Conservation (phyloP, 2,329 filamentous ascomycete species). For the Epichloe baconii region DNA sequence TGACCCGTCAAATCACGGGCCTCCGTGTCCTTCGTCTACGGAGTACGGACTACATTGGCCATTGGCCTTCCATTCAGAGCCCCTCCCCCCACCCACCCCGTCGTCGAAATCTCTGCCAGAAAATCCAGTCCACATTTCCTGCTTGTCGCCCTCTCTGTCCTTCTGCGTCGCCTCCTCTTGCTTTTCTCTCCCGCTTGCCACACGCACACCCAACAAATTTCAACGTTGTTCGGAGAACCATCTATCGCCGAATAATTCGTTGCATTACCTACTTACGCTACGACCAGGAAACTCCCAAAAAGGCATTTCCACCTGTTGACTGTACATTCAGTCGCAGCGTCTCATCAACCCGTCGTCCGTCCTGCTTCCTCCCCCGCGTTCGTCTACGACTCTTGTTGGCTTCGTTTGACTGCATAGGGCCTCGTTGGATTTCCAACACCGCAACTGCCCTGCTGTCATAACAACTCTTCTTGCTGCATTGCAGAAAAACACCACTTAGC, state of each 20-base stretch:
- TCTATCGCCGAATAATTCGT: not conserved
- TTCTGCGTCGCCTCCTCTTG: slow-evolving; percentile 5
- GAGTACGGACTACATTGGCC: not conserved
- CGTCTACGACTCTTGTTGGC: not conserved
- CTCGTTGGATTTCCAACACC: not conserved
- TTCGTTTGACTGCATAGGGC: not conserved
- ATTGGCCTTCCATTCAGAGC: not conserved
- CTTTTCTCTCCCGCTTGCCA: not conserved
- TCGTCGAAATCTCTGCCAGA: slow-evolving; percentile 8
- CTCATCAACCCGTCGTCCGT: not conserved
- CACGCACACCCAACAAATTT: slow-evolving; percentile 3
- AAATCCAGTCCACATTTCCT: slow-evolving; percentile 8
- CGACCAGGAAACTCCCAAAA: not conserved
- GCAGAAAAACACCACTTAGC: slow-evolving; percentile 16
- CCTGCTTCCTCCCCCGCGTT: not conserved
- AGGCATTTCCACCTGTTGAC: slow-evolving; percentile 5
- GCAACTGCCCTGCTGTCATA: not conserved
- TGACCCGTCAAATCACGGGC: not conserved
- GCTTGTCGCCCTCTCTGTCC: slow-evolving; percentile 8
- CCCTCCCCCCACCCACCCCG: not conserved
- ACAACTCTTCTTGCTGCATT: not conserved
- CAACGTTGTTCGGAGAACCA: slow-evolving; percentile 3
- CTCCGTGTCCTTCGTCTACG: not conserved
- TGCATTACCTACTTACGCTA: not conserved
- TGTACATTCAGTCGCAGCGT: slow-evolving; percentile 10